Percentiles rank a stretch among this genome's conserved stretches.
These are phyloP conservation scores for Eucalyptus coolabah DNA, from an alignment of 345 rosid species.

Conservation along the genomic window DNA sequence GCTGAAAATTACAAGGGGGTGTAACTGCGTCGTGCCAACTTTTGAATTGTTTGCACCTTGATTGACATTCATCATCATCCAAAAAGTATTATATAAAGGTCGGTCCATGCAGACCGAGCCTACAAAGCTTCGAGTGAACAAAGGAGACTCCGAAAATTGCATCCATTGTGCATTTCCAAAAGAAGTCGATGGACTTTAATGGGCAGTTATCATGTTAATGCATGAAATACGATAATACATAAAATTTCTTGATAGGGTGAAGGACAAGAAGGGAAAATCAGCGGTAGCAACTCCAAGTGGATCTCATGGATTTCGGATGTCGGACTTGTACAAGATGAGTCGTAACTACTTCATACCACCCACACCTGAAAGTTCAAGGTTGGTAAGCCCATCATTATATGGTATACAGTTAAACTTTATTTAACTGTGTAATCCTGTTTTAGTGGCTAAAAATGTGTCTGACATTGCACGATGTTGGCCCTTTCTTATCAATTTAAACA, in stretches of 20 bases:
- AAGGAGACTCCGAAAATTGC: neutral
- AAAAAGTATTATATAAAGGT: neutral
- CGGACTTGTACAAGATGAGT: neutral
- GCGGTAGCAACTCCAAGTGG: neutral
- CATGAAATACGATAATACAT: neutral
- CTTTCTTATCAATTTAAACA: neutral
- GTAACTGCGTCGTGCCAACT: too few relatives aligned
- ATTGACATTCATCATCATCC: neutral
- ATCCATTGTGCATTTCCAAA: neutral
- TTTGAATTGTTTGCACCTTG: neutral
- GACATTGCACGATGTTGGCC: neutral
- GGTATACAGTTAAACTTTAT: neutral
- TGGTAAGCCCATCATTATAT: neutral
- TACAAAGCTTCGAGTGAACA: neutral
- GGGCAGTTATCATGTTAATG: neutral
- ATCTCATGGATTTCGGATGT: neutral
- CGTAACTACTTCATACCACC: neutral
- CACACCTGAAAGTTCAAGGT: accelerated
- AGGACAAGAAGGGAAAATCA: neutral
- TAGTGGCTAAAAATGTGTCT: neutral
- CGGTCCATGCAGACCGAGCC: neutral
- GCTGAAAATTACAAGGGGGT: neutral
- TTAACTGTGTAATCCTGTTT: neutral
- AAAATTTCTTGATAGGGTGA: too few relatives aligned
- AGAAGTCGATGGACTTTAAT: neutral